A percentile compares a stretch with the other conserved stretches of the same genome.
These are phyloP conservation scores for Magnolia officinalis DNA, from an alignment of 164 flowering plant genomes.

Conservation along the genomic window DNA sequence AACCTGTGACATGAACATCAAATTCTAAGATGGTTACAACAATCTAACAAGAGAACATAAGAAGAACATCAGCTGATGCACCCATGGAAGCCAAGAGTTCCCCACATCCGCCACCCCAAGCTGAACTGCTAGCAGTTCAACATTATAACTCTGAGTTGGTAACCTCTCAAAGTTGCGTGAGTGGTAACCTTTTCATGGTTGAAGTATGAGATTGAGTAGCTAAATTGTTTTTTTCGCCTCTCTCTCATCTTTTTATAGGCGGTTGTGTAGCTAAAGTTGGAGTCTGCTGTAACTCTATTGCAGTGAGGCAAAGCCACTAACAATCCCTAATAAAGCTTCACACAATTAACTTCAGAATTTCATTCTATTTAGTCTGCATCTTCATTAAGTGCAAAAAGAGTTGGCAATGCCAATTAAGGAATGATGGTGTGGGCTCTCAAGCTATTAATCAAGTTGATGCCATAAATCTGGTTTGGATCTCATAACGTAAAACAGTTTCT, in stretches of 20 bases:
- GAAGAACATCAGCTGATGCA: not conserved
- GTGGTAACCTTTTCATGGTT: too few species aligned
- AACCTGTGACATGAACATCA: slow-evolving; percentile 58
- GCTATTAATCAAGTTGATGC: not conserved
- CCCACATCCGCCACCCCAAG: not conserved
- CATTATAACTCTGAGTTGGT: slow-evolving; percentile 1
- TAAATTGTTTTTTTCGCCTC: too few species aligned
- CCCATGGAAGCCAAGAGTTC: slow-evolving; percentile 2
- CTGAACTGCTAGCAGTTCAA: not conserved
- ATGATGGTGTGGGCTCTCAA: not conserved
- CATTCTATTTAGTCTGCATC: not conserved
- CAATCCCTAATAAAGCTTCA: not conserved
- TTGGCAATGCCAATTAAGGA: not conserved
- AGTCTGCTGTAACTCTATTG: too few species aligned
- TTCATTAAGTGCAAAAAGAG: not conserved
- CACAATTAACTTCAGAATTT: not conserved
- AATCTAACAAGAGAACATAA: not conserved
- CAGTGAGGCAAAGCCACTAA: not conserved
- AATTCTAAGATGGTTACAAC: slow-evolving; percentile 7
- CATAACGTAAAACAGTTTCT: not conserved
- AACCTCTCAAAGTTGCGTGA: not conserved
- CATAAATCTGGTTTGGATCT: not conserved
- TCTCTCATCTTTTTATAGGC: too few species aligned
- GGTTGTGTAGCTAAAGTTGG: too few species aligned
- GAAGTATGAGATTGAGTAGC: too few species aligned